phyloP scores from a whole-genome alignment of 2,329 filamentous ascomycete genomes.

The Ophiosphaerella narmari region DNA sequence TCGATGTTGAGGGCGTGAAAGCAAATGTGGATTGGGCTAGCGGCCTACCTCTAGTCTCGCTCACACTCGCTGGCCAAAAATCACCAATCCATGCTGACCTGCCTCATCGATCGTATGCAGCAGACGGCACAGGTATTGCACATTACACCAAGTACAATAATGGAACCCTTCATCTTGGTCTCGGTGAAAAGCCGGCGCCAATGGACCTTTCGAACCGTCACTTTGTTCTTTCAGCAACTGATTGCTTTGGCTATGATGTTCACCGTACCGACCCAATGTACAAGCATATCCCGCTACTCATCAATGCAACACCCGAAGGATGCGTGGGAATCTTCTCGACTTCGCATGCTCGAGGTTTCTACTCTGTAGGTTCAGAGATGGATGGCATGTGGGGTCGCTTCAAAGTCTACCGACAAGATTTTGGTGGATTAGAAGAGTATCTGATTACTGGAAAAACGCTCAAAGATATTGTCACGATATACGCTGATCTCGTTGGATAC shows the following conservation, averaged over 20 bases:
- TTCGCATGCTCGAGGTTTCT: conserved; percentile 66
- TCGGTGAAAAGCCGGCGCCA: conserved; percentile 73
- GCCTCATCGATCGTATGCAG: conserved; percentile 66
- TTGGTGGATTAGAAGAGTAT: conserved; percentile 74
- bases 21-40: conserved; percentile 64
- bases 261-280: conserved; percentile 74
- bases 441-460: conserved; percentile 69
- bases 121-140: conserved; percentile 65
- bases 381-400: conserved; percentile 77
- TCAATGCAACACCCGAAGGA: conserved; percentile 67
- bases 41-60: conserved; percentile 60
- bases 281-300: conserved; percentile 74
- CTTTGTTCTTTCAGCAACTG: conserved; percentile 70
- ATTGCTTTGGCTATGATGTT: conserved; percentile 75
- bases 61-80: conserved; percentile 57
- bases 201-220: conserved; percentile 72
- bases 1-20: conserved; percentile 55
- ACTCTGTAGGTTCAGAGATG: conserved; percentile 72
- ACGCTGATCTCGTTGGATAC: conserved; percentile 70
- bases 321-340: conserved; percentile 72
- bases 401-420: conserved; percentile 74
- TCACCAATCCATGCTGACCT: conserved; percentile 66
- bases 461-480: conserved; percentile 67
- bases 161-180: conserved; percentile 68
- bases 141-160: conserved; percentile 69